A percentile compares a stretch with the other conserved stretches of the same genome.
Evolutionary conservation across 176 grass and related monocot genomes (phyloP).

Genomic region (Ensete ventricosum): DNA sequence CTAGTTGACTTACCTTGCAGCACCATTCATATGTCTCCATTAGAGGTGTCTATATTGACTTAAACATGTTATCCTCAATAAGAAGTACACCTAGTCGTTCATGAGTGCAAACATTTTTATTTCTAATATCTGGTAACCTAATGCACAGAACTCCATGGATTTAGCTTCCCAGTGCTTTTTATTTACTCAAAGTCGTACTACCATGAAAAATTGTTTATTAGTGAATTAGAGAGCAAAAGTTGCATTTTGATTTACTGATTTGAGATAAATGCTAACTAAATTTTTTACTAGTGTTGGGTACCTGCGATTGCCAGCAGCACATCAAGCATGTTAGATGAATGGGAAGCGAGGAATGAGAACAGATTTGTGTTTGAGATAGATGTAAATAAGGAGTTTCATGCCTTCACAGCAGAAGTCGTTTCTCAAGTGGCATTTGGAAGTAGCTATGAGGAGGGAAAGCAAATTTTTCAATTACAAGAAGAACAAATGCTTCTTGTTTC

Average conservation of each 20-base stretch:
- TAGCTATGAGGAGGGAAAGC: constrained; percentile 65
- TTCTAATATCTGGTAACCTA: too few relatives aligned
- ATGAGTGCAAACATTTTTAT: too few relatives aligned
- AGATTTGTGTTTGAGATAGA: constrained; percentile 56
- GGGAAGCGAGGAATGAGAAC: constrained; percentile 33
- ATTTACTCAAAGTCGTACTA: too few relatives aligned
- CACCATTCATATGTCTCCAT: too few relatives aligned
- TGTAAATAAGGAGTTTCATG: constrained; percentile 43
- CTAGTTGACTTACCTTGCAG: too few relatives aligned
- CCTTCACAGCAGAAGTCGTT: constrained; percentile 54
- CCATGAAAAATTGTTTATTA: background rate
- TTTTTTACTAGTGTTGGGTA: constrained; percentile 48
- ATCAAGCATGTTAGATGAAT: constrained; percentile 58
- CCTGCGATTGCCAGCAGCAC: constrained; percentile 36
- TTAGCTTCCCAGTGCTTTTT: too few relatives aligned
- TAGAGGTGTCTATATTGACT: too few relatives aligned
- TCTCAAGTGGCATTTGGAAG: constrained; percentile 78
- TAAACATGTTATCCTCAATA: too few relatives aligned
- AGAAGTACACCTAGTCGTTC: too few relatives aligned
- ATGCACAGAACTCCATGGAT: too few relatives aligned
- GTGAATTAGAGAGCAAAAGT: too few relatives aligned
- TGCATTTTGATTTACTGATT: too few relatives aligned
- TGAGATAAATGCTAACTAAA: background rate
- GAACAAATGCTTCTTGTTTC: constrained; percentile 44
- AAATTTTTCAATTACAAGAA: constrained; percentile 57